These are phyloP conservation scores for Acacia pycnantha DNA, from an alignment of 331 rosid genomes.

Conservation along the genomic window DNA sequence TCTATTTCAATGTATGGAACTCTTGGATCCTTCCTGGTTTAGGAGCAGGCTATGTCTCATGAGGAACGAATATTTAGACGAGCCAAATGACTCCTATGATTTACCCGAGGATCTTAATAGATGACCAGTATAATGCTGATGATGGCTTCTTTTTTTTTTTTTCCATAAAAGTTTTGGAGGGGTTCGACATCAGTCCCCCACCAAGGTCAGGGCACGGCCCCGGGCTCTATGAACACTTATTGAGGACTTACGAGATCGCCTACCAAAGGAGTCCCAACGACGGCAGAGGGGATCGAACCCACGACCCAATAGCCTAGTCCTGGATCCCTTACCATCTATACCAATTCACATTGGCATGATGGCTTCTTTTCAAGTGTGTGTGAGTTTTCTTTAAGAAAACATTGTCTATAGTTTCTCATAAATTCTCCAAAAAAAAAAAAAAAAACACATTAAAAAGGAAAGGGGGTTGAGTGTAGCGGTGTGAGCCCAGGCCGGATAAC, in stretches of 20 bases:
- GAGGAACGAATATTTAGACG: background rate
- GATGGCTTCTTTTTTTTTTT: background rate
- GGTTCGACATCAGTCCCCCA: no score
- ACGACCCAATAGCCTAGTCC: no score
- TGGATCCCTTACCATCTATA: no score
- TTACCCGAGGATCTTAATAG: background rate
- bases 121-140: background rate
- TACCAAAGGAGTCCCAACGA: no score
- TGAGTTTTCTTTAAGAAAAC: background rate
- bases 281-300: no score
- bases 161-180: no score
- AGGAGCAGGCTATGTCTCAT: background rate
- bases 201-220: no score
- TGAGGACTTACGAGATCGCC: no score
- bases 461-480: background rate
- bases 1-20: background rate
- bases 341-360: no score
- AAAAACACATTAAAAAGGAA: background rate
- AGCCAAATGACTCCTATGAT: background rate
- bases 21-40: background rate
- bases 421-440: no score
- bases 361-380: background rate
- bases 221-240: no score
- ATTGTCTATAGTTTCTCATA: background rate
- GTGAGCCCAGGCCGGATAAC: background rate